Evolutionary conservation across 2,329 filamentous ascomycete species (phyloP), one percentile per base, ranked within the genome.

Genomic region (Hirsutella rhossiliensis): DNA sequence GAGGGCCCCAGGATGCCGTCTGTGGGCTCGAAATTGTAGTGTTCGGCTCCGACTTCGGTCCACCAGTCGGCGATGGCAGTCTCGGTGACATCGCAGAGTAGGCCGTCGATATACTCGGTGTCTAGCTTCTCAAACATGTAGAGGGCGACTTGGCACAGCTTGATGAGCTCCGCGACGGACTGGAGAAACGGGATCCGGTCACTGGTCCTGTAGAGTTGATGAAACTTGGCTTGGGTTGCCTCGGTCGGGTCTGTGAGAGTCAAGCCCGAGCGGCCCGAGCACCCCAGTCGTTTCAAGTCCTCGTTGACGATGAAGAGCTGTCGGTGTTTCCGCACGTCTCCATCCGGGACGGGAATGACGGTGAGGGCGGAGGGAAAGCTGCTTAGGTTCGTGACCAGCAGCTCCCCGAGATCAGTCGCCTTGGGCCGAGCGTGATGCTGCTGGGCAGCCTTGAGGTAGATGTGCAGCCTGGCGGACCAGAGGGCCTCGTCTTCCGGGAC

Each of bases 361-460:
- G 87, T 95, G 48, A 97, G 69, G 0, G 87, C 84, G 0, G 89
- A 95, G 3, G 92, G 90, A 50, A 98, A 96, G 50, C 81, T 84
- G 63, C 85, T 90, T 28, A 97, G 69, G 59, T 96, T 96, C 5
- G 92, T 97, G 46, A 96, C 82, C 84, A 96, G 94, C 47, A 97
- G 66, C 48, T 84, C 83, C 6, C 92, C 92, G 13, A 94, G 66
- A 2, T 77, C 72, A 0, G 90, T 96, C 43, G 94, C 82, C 59
- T 86, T 87, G 30, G 82, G 80, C 37, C 87, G 76, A 1, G 89
- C 87, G 69, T 95, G 86, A 54, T 84, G 90, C 58, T 94, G 80
- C 45, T 84, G 80, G 43, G 95, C 76, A 2, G 87, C 86, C 50
- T 83, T 82, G 68, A 96, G 92, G 62, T 95, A 97, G 43, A 88